phyloP scores from a whole-genome alignment of 345 rosid genomes.

The Gossypium ekmanianum region DNA sequence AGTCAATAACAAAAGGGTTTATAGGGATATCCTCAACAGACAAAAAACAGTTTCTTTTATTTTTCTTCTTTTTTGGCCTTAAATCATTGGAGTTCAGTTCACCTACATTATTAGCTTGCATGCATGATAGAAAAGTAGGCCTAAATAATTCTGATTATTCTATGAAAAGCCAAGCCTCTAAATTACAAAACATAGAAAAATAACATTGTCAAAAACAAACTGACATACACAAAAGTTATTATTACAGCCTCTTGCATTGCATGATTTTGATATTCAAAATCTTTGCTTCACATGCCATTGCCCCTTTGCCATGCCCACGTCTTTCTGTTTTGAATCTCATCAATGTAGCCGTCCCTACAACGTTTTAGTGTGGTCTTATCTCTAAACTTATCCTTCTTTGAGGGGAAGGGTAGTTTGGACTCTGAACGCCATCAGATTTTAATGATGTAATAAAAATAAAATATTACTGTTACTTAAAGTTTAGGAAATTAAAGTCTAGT shows the following conservation, averaged over 20 bases:
- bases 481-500: no score
- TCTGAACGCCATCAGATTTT: background rate
- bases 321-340: background rate
- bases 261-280: background rate
- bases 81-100: background rate
- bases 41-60: background rate
- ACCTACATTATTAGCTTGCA: background rate
- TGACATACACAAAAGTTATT: background rate
- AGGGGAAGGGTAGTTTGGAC: background rate
- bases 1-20: background rate
- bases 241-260: background rate
- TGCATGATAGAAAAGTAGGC: background rate
- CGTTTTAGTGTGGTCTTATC: background rate
- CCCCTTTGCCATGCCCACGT: background rate
- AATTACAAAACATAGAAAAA: background rate
- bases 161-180: background rate
- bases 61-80: background rate
- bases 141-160: background rate
- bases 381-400: background rate
- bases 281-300: slow-evolving; percentile 3
- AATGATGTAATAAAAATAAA: no score
- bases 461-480: no score
- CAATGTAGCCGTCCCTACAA: background rate
- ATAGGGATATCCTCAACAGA: background rate
- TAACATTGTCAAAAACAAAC: background rate